Conservation (phyloP, 768 basidiomycete genomes). For the Boletus rubescentipes region DNA sequence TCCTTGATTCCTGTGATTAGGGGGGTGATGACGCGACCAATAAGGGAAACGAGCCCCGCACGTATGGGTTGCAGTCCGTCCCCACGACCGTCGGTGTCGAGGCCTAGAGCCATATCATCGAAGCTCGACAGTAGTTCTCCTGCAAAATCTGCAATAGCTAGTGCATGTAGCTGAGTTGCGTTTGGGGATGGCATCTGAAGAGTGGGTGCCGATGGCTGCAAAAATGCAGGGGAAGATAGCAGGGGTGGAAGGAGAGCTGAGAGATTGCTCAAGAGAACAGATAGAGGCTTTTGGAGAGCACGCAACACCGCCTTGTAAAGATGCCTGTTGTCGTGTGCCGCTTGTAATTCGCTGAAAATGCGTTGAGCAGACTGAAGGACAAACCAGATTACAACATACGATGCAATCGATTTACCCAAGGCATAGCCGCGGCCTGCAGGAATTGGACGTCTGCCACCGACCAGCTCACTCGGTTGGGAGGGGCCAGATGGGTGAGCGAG, state of each 20-base stretch:
- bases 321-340: conserved; percentile 60
- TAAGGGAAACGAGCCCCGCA: conserved; percentile 67
- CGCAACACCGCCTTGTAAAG: conserved; percentile 69
- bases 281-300: conserved; percentile 72
- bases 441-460: conserved; percentile 69
- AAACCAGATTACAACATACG: conserved; percentile 46
- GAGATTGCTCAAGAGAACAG: conserved; percentile 69
- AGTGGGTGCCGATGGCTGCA: conserved; percentile 48
- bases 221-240: conserved; percentile 63
- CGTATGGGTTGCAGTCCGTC: conserved; percentile 70
- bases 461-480: conserved; percentile 46
- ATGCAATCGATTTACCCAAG: conserved; percentile 66
- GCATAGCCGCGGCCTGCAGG: conserved; percentile 70
- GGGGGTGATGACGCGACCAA: conserved; percentile 66
- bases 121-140: conserved; percentile 73
- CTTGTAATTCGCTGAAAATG: conserved; percentile 60
- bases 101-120: conserved; percentile 62
- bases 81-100: conserved; percentile 57
- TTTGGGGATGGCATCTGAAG: conserved; percentile 54
- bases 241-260: conserved; percentile 67
- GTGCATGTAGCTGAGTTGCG: conserved; percentile 67
- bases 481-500: conserved; percentile 63
- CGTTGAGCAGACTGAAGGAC: conserved; percentile 12
- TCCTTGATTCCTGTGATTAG: conserved; percentile 59
- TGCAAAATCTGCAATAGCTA: conserved; percentile 66